phyloP scores from a whole-genome alignment of 805 yeast genomes.

The Teunomyces atbi region DNA sequence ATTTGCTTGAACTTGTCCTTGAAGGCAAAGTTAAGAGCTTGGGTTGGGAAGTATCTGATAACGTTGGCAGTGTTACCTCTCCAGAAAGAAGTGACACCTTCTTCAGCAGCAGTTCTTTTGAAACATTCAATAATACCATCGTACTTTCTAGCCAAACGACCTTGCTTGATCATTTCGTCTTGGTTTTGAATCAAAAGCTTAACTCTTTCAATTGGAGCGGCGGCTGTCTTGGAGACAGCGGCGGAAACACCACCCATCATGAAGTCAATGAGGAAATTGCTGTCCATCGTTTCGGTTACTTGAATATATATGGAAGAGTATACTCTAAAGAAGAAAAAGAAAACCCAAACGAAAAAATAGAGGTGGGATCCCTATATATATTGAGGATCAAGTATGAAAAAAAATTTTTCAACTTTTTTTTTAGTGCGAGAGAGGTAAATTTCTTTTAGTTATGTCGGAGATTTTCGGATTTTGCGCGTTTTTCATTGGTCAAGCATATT shows the following conservation, averaged over 20 bases:
- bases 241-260: slow-evolving; percentile 99
- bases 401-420: slow-evolving; percentile 2
- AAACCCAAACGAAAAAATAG: slow-evolving; percentile 3
- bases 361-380: slow-evolving; percentile 7
- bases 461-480: slow-evolving; percentile 4
- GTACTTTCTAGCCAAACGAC: slow-evolving; percentile 84
- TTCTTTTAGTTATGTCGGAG: slow-evolving; percentile 4
- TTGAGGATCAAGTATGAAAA: slow-evolving; percentile 2
- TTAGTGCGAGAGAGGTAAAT: slow-evolving; percentile 1
- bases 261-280: slow-evolving; percentile 48
- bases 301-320: slow-evolving; percentile 9
- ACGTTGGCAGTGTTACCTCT: slow-evolving; percentile 99
- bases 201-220: slow-evolving; percentile 97
- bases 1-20: slow-evolving; percentile 93
- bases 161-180: slow-evolving; percentile 98
- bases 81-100: slow-evolving; percentile 94
- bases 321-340: slow-evolving; percentile 5
- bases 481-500: background rate
- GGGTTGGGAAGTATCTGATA: slow-evolving; percentile 99
- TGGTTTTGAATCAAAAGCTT: slow-evolving; percentile 95
- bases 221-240: slow-evolving; percentile 97
- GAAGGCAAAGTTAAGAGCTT: slow-evolving; percentile 97
- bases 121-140: slow-evolving; percentile 91
- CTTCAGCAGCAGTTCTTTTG: slow-evolving; percentile 90
- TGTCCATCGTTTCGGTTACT: slow-evolving; percentile 17